Base-by-base conservation (phyloP, 768 basidiomycete genomes). In the Rhizopogon vulgaris region DNA sequence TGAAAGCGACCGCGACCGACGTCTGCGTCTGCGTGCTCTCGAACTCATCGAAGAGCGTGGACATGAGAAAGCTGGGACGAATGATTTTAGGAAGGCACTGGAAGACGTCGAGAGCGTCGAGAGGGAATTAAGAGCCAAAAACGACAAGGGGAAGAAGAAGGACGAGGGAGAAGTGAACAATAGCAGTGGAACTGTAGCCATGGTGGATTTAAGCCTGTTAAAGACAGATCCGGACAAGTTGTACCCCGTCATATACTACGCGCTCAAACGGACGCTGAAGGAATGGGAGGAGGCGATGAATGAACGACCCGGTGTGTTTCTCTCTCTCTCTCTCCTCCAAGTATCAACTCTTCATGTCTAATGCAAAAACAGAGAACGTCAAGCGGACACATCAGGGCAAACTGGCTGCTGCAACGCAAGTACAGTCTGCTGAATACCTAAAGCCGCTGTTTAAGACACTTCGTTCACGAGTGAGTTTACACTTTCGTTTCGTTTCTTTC, bases 221-320 rank as follows among this genome's bases (percentile, higher is more conserved):
- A 95, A 93, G 76, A 82, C 82, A 15, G 91, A 98, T 66, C 90
- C 93, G 6, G 90, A 95, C 73, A 96, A 90, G 69, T 73, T 98
- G 27, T 97, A 99, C 64, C 96, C 96, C 0, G 75, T 97, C 60
- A 97, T 99, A 46, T 99, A 99, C 64, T 93, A 94, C 65, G 91
- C 94, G 1, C 72, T 98, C 52, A 97, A 97, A 75, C 78, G 87
- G 56, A 87, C 85, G 5, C 74, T 98, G 48, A 93, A 93, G 61
- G 96, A 99, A 63, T 99, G 96, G 96, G 94, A 85, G 58, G 87
- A 93, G 60, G 88, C 89, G 42, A 87, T 99, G 87, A 91, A 90
- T 50, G 89, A 91, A 55, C 78, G 96, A 62, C 93, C 93, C 60
- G 93, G 93, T 91, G 55, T 34, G 79, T 66, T 2, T 25, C 24